A percentile compares a stretch with the other conserved stretches of the same genome.
Evolutionary conservation across 164 flowering plant genomes (phyloP).

Genomic region (Sedum album): DNA sequence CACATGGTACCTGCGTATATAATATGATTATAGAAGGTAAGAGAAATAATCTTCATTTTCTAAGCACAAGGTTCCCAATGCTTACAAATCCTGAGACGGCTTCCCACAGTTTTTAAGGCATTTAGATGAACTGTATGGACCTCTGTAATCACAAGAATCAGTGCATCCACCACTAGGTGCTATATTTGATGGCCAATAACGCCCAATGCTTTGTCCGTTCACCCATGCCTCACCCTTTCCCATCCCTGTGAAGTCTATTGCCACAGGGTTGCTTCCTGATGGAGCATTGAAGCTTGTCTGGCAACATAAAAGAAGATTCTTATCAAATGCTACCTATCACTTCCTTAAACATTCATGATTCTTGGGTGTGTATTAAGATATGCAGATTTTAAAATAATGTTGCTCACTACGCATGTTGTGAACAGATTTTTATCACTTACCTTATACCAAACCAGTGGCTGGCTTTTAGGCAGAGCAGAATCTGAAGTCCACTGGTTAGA

Average conservation of each 20-base stretch:
- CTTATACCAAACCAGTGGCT: constrained; percentile 91
- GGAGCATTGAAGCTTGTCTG: constrained; percentile 86
- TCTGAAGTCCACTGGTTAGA: constrained; percentile 59
- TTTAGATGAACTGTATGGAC: constrained; percentile 48
- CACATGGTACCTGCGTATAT: constrained; percentile 61
- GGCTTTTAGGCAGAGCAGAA: constrained; percentile 54
- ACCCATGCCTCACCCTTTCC: constrained; percentile 99
- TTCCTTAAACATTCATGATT: not conserved
- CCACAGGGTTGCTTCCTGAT: constrained; percentile 57
- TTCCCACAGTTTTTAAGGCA: constrained; percentile 80
- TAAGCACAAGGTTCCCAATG: not conserved
- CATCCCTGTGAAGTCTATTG: constrained; percentile 77
- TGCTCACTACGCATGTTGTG: not conserved
- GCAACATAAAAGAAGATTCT: constrained; percentile 7
- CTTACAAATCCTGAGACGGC: constrained; percentile 78
- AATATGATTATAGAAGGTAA: constrained; percentile 10
- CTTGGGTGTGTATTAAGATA: not conserved
- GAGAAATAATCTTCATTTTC: not conserved
- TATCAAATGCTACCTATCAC: constrained; percentile 10
- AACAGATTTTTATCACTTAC: constrained; percentile 22
- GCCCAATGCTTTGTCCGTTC: constrained; percentile 95
- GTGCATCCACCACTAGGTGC: constrained; percentile 58
- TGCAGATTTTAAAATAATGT: not conserved
- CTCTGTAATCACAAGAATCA: constrained; percentile 62
- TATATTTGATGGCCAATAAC: constrained; percentile 70